phyloP scores from a whole-genome alignment of 78 protist species.

The Polysphondylium violaceum region DNA sequence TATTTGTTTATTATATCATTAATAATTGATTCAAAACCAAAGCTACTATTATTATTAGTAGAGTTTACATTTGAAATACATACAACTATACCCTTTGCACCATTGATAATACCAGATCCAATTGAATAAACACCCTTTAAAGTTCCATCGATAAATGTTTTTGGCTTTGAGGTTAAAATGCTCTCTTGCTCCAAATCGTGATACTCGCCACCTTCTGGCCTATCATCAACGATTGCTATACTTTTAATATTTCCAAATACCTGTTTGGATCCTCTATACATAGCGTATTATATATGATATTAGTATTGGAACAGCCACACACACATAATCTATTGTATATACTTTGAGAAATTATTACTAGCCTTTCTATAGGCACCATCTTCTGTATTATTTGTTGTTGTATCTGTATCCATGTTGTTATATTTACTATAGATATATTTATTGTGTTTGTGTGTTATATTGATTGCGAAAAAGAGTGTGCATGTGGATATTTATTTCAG shows the following conservation, averaged over 20 bases:
- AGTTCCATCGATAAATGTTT: constrained; percentile 69
- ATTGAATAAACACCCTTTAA: constrained; percentile 13
- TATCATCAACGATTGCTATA: neutral
- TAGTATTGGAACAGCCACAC: neutral
- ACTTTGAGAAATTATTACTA: constrained; percentile 47
- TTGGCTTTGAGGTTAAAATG: constrained; percentile 17
- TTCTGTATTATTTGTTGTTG: too few relatives aligned
- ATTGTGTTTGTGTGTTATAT: too few relatives aligned
- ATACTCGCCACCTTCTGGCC: neutral
- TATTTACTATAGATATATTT: too few relatives aligned
- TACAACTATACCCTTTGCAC: constrained; percentile 42
- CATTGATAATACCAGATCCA: constrained; percentile 33
- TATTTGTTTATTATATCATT: neutral
- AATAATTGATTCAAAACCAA: neutral
- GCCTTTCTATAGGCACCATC: constrained; percentile 25
- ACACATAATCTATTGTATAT: neutral
- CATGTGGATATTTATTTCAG: too few relatives aligned
- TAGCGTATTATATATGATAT: neutral
- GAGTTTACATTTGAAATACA: neutral
- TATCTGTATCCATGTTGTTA: too few relatives aligned
- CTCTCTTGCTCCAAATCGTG: neutral
- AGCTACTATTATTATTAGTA: too few relatives aligned
- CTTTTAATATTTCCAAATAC: constrained; percentile 7
- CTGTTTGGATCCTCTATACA: neutral
- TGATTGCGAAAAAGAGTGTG: too few relatives aligned